Percentiles rank a stretch among this genome's conserved stretches.
Conservation (phyloP, 2,329 filamentous ascomycete genomes). For the Fusarium secorum region DNA sequence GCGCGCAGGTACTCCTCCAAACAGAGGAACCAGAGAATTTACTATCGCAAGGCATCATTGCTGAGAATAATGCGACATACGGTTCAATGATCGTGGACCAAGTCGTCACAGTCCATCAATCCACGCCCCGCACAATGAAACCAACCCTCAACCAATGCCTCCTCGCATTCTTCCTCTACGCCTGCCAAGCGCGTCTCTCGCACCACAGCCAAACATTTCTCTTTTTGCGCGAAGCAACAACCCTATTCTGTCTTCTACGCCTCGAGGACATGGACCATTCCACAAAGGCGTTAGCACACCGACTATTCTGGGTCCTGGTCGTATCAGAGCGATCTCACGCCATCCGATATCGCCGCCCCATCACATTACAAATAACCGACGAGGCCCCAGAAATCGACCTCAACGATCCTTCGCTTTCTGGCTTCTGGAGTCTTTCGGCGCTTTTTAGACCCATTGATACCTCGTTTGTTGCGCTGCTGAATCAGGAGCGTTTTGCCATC, state of each 20-base stretch:
- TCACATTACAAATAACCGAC: conserved; percentile 53
- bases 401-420: conserved; percentile 44
- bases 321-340: conserved; percentile 55
- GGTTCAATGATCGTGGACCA: conserved; percentile 51
- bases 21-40: conserved; percentile 49
- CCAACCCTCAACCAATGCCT: conserved; percentile 52
- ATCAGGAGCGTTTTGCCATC: conserved; percentile 48
- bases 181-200: conserved; percentile 52
- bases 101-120: conserved; percentile 47
- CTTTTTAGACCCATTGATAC: conserved; percentile 54
- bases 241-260: conserved; percentile 48
- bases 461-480: conserved; percentile 52
- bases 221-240: conserved; percentile 54
- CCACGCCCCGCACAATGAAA: conserved; percentile 45
- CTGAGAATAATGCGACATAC: conserved; percentile 49
- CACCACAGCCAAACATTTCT: conserved; percentile 55
- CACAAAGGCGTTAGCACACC: conserved; percentile 42
- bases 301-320: conserved; percentile 55
- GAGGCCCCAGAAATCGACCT: conserved; percentile 46
- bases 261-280: conserved; percentile 40
- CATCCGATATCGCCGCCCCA: conserved; percentile 54
- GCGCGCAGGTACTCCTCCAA: conserved; percentile 53
- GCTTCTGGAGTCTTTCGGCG: conserved; percentile 52
- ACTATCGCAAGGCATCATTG: conserved; percentile 45
- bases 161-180: conserved; percentile 55